Base-by-base conservation (phyloP, 139 green algal species). In the Edaphochlamys debaryana region DNA sequence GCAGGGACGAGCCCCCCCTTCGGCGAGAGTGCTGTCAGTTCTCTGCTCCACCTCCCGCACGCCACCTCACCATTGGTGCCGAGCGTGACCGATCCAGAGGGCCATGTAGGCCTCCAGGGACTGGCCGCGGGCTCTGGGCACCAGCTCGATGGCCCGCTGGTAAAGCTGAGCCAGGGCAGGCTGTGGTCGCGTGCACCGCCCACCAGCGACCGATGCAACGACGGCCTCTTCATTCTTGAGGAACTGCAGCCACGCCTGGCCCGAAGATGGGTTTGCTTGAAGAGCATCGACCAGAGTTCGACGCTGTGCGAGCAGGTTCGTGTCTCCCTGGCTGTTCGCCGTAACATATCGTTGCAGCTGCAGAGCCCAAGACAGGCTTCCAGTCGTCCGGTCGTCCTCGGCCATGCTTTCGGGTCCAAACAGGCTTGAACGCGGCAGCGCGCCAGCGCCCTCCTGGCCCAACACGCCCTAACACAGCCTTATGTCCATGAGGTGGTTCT, bases 1-100 rank as follows among this genome's bases (percentile, higher is more conserved):
- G 45, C 11, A 54, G 13, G 45, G 45, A 22, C 7, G 29, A 38
- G 4, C 27, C 27, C 27, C 29, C 9, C 60, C 60, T 30, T 27
- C 60, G 60, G 29, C 4, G 8, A 67, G 19, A 17, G 11, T 6
- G 27, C 30, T 72, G 27, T 67, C 25, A 20, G 62, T 58, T 5
- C n/a, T n/a, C n/a, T n/a, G n/a, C n/a, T n/a, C n/a, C n/a, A n/a
- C n/a, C n/a, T n/a, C n/a, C n/a, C n/a, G n/a, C n/a, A n/a, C 29
- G 36, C 37, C 37, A n/a, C 9, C 88, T 76, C 70, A 95, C 94
- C 93, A 97, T 54, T 96, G 92, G 42, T 95, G 89, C 0, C 93
- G 81, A 20, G 92, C 94, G 80, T 91, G 93, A 48, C 95, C 92
- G 23, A 98, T 87, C 93, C 92, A 97, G 30, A 98, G 71, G 34